Percentiles rank a stretch among this genome's conserved stretches.
phyloP scores from a whole-genome alignment of 257 asterid genomes.

The Gardenia jasminoides region DNA sequence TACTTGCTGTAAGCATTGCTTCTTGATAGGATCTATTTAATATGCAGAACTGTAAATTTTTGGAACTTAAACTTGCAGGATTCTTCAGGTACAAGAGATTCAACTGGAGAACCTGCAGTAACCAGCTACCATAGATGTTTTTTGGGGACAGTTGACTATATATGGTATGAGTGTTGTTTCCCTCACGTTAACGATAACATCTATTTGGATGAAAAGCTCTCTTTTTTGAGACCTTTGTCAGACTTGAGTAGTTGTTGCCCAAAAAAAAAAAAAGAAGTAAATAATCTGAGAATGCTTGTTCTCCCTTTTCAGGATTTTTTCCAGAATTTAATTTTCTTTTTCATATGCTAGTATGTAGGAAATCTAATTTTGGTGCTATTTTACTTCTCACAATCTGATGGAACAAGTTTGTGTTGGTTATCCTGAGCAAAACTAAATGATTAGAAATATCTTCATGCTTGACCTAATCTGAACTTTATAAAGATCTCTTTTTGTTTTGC shows the following conservation, averaged over 20 bases:
- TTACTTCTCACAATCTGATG: background rate
- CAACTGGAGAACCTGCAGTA: slow-evolving; percentile 75
- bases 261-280: too few relatives aligned
- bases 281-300: too few relatives aligned
- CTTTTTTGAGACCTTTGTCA: background rate
- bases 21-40: background rate
- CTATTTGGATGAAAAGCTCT: background rate
- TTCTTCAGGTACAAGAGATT: slow-evolving; percentile 64
- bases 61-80: slow-evolving; percentile 43
- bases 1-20: background rate
- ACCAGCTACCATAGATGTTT: slow-evolving; percentile 87
- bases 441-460: background rate
- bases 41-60: background rate
- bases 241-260: background rate
- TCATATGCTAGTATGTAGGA: background rate
- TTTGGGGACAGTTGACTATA: slow-evolving; percentile 90
- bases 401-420: background rate
- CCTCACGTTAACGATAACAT: background rate
- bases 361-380: background rate
- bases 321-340: background rate
- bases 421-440: background rate
- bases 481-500: background rate
- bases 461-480: too few relatives aligned
- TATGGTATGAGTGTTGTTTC: slow-evolving; percentile 69
- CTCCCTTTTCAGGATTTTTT: background rate